Evolutionary conservation across 2,329 filamentous ascomycete genomes (phyloP).

Genomic region (Neurospora sp.): DNA sequence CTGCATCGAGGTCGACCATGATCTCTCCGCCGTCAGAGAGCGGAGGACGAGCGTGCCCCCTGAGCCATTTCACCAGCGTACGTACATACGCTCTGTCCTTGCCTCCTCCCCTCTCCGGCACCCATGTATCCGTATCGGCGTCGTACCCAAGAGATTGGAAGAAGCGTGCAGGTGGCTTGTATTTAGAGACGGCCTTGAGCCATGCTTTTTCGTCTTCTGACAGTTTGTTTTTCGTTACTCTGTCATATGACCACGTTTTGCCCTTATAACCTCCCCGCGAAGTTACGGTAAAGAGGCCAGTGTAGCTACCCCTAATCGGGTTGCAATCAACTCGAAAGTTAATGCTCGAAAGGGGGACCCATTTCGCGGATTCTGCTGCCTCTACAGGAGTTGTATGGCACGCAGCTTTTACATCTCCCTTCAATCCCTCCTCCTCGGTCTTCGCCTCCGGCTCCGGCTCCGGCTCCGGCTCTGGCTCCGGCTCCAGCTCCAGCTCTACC

Average conservation of each 20-base stretch:
- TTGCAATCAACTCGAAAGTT: background rate
- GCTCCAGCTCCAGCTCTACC: too few relatives aligned
- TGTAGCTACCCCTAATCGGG: background rate
- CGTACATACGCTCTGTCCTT: background rate
- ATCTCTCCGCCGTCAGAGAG: background rate
- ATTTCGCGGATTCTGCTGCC: background rate
- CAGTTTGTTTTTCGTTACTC: background rate
- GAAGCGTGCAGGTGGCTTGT: background rate
- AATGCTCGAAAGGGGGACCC: background rate
- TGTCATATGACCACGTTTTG: background rate
- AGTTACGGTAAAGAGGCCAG: accelerated
- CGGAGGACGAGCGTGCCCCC: background rate
- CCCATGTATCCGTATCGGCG: background rate
- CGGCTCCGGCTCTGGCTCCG: too few relatives aligned
- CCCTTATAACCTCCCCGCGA: background rate
- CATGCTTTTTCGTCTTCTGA: background rate
- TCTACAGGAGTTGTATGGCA: background rate
- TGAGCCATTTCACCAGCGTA: background rate
- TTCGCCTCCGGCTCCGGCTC: background rate
- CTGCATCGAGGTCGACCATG: background rate
- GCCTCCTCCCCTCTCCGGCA: background rate
- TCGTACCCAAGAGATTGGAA: background rate
- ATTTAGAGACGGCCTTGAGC: background rate
- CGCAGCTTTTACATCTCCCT: background rate
- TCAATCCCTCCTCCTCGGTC: background rate